Evolutionary conservation across 2,329 filamentous ascomycete species (phyloP).

Genomic region (Daldinia sp.): DNA sequence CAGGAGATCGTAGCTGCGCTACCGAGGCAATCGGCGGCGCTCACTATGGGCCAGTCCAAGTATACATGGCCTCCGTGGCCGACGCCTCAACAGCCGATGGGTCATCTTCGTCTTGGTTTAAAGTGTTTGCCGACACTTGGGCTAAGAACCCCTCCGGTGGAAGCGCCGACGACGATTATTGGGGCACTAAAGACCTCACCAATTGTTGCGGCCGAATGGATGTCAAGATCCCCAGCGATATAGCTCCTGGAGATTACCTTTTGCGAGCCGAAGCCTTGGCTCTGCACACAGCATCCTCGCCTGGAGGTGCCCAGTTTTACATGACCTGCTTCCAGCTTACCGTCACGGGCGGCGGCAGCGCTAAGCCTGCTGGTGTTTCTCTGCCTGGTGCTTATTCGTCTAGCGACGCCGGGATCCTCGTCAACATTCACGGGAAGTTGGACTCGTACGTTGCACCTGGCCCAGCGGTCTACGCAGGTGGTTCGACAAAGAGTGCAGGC

Average conservation of each 20-base stretch:
- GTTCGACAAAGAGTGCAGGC: slow-evolving; percentile 42
- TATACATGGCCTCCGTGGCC: slow-evolving; percentile 52
- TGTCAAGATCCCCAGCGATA: slow-evolving; percentile 50
- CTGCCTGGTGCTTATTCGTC: slow-evolving; percentile 47
- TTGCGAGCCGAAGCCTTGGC: slow-evolving; percentile 55
- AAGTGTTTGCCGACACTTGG: slow-evolving; percentile 56
- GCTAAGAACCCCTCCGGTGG: slow-evolving; percentile 44
- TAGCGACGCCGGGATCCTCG: slow-evolving; percentile 42
- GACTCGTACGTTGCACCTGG: slow-evolving; percentile 44
- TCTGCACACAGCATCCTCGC: slow-evolving; percentile 50
- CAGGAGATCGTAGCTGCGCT: slow-evolving; percentile 47
- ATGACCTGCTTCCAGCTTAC: slow-evolving; percentile 46
- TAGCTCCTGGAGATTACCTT: slow-evolving; percentile 55
- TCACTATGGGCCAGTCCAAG: slow-evolving; percentile 54
- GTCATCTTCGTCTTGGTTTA: slow-evolving; percentile 52
- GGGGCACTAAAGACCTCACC: slow-evolving; percentile 56
- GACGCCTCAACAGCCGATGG: slow-evolving; percentile 49
- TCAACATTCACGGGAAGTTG: slow-evolving; percentile 47
- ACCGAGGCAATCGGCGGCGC: slow-evolving; percentile 55
- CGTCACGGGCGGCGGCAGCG: slow-evolving; percentile 42
- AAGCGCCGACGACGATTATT: slow-evolving; percentile 55
- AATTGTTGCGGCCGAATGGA: slow-evolving; percentile 52
- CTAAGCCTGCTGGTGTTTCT: slow-evolving; percentile 43
- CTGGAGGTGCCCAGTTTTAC: slow-evolving; percentile 45
- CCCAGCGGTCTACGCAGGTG: slow-evolving; percentile 40